Base-by-base conservation (phyloP, 331 rosid genomes). In the Arachis monticola region DNA sequence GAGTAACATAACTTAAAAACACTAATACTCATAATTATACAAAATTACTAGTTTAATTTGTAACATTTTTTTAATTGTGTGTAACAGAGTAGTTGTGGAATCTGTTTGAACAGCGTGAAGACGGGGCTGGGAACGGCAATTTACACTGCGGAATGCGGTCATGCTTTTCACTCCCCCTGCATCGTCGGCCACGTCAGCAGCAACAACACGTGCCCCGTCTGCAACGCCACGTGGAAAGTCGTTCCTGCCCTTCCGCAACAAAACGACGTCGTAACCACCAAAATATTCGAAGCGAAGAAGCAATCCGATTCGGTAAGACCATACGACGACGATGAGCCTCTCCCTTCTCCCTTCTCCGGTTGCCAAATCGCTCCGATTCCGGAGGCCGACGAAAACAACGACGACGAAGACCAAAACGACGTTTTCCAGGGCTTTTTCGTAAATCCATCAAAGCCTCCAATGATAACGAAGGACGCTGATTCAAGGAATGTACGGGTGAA, bases 71-170 rank as follows among this genome's bases (percentile, higher is more conserved):
- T 22, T 22, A 22, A 22, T 27, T 41, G 8, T 3, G 8, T 40
- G n/a, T 69, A 60, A 55, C 92, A 89, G 95, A 89, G 86, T 70
- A 89, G 82, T 64, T 91, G 97, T 51, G 91, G 88, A 76, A 82
- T 91, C 51, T 91, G 97, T 81, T 79, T 84, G 78, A 89, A 69
- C 13, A 84, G 85, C 79, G 87, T 91, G 76, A 91, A 91, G 57
- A 86, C 90, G 0, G 95, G 95, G 5, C 95, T 86, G 45, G 91
- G 97, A 17, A 91, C 88, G 10, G 95, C 97, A 74, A 89, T 91
- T 65, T 91, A 89, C 88, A 91, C 97, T 8, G 97, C 95, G 0
- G 97, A 91, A 72, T 91, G 95, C 60, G 66, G 77, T 5, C 97
- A 91, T 77, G 91, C 91, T 48, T 91, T 91, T 69, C 97, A 91